Percentiles rank a stretch among this genome's conserved stretches.
Conservation (phyloP, 305 asterid genomes). For the Solanum hybrid region DNA sequence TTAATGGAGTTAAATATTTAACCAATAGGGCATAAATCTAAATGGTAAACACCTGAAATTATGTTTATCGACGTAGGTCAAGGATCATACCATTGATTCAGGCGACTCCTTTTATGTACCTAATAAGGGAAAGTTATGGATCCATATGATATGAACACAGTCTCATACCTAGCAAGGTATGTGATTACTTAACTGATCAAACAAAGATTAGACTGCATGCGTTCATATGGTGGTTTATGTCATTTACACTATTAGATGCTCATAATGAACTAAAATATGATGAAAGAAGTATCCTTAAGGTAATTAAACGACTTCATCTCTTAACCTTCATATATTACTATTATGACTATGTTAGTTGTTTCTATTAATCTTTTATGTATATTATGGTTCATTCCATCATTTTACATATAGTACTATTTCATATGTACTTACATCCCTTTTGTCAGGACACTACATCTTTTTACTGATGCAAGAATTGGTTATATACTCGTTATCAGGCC, state of each 20-base stretch:
- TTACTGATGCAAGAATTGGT: not conserved
- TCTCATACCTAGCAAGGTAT: not conserved
- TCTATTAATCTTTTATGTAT: too few species aligned
- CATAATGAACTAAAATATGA: not conserved
- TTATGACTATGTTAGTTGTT: not conserved
- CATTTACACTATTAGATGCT: not conserved
- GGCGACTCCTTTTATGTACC: not conserved
- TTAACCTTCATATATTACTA: not conserved
- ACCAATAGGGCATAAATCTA: not conserved
- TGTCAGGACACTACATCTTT: not conserved
- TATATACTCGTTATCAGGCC: not conserved
- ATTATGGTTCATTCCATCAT: not conserved
- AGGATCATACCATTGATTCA: too few species aligned
- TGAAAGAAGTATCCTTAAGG: not conserved
- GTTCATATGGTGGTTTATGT: not conserved
- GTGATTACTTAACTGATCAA: not conserved
- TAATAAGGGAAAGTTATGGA: too few species aligned
- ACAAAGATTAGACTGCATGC: too few species aligned
- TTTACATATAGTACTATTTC: not conserved
- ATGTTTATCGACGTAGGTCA: not conserved
- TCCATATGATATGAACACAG: not conserved
- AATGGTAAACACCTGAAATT: not conserved
- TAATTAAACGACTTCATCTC: not conserved
- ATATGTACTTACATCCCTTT: not conserved
- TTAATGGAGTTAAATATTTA: not conserved